Percentiles rank a stretch among this genome's conserved stretches.
Conservation (phyloP, 768 basidiomycete genomes). For the Rhodotorula diobovata region DNA sequence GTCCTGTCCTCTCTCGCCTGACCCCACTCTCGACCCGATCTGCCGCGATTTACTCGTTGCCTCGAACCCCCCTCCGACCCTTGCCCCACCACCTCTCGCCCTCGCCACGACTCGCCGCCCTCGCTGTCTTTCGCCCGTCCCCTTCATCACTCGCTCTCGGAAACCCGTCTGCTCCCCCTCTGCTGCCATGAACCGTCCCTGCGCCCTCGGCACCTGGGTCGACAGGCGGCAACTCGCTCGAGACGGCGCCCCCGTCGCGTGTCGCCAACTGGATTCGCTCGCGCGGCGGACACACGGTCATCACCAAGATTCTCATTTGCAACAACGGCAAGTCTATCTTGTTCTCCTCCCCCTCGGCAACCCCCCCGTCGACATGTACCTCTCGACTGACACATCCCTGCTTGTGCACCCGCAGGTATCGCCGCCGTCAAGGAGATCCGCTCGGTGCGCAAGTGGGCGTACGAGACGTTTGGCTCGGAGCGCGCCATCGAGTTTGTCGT, state of each 20-base stretch:
- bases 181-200: too few species aligned
- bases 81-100: too few species aligned
- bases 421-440: slow-evolving; percentile 99
- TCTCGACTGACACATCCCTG: neutral
- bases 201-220: slow-evolving; percentile 1
- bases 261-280: slow-evolving; percentile 86
- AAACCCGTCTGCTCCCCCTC: too few species aligned
- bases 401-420: slow-evolving; percentile 61
- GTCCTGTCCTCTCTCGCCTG: neutral
- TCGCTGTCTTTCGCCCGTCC: too few species aligned
- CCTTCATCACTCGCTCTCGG: too few species aligned
- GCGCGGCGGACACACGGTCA: slow-evolving; percentile 94
- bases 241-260: slow-evolving; percentile 69
- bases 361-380: slow-evolving; percentile 43
- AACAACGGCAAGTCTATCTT: slow-evolving; percentile 69
- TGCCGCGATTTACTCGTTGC: too few species aligned
- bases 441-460: slow-evolving; percentile 98
- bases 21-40: too few species aligned
- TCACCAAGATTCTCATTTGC: slow-evolving; percentile 97
- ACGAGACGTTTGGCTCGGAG: slow-evolving; percentile 96
- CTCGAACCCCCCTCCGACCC: too few species aligned
- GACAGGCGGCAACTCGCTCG: slow-evolving; percentile 88
- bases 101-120: too few species aligned
- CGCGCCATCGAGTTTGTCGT: slow-evolving; percentile 97
- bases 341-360: neutral